These are phyloP conservation scores for Moesziomyces globuligerus DNA, from an alignment of 1,284 basidiomycete species.

Conservation along the genomic window DNA sequence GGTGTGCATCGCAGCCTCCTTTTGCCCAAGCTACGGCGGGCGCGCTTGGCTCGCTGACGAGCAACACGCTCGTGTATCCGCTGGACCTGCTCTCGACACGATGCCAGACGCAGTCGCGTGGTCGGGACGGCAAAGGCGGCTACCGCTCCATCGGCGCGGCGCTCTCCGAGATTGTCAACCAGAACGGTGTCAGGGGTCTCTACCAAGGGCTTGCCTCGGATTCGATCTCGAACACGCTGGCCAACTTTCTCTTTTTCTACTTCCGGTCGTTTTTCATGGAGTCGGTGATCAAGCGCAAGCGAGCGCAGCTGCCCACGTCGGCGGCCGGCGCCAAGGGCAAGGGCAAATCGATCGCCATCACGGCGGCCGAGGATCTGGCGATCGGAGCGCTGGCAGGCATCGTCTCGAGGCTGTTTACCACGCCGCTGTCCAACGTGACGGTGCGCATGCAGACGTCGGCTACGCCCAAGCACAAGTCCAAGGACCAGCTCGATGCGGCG, in stretches of 20 bases:
- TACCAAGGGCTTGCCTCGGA: conserved; percentile 68
- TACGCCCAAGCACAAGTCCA: conserved; percentile 35
- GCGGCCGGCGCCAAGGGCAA: conserved; percentile 12
- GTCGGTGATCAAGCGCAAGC: conserved; percentile 24
- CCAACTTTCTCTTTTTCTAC: conserved; percentile 64
- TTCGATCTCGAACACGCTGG: conserved; percentile 68
- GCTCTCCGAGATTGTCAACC: conserved; percentile 45
- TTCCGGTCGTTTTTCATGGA: conserved; percentile 57
- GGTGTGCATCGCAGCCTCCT: conserved; percentile 61
- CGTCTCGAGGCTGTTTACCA: conserved; percentile 68
- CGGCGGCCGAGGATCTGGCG: conserved; percentile 68
- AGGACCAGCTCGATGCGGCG: conserved; percentile 10
- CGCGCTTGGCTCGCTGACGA: conserved; percentile 68
- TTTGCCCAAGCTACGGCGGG: conserved; percentile 69
- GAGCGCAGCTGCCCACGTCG: conserved; percentile 14
- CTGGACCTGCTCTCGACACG: conserved; percentile 70
- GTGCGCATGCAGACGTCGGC: conserved; percentile 69
- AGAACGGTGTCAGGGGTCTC: conserved; percentile 51
- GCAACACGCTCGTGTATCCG: conserved; percentile 70
- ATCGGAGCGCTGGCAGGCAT: conserved; percentile 70
- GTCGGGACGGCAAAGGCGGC: conserved; percentile 33
- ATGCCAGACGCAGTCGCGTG: conserved; percentile 64
- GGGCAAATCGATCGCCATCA: conserved; percentile 49
- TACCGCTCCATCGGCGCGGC: conserved; percentile 43
- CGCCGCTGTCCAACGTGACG: conserved; percentile 70